phyloP scores from a whole-genome alignment of 2,329 filamentous ascomycete genomes.

The Phaeoacremonium minimum region DNA sequence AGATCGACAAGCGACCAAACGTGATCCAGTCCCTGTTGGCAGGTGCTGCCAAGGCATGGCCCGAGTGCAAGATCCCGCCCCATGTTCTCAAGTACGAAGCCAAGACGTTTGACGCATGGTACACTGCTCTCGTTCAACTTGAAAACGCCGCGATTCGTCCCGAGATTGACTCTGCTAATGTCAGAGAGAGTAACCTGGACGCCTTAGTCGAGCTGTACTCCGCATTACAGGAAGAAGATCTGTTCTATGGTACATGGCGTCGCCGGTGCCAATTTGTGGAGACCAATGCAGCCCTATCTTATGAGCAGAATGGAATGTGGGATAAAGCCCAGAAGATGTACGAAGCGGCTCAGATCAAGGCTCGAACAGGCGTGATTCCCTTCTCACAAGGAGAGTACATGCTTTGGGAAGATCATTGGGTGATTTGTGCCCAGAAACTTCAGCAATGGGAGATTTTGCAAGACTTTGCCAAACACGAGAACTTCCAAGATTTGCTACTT shows the following conservation, averaged over 20 bases:
- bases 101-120: constrained; percentile 95
- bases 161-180: constrained; percentile 74
- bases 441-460: constrained; percentile 98
- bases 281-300: constrained; percentile 93
- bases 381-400: constrained; percentile 98
- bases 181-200: constrained; percentile 92
- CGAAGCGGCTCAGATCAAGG: constrained; percentile 94
- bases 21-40: constrained; percentile 90
- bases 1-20: constrained; percentile 92
- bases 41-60: constrained; percentile 77
- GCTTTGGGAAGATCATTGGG: constrained; percentile 99
- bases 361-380: constrained; percentile 89
- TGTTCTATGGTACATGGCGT: constrained; percentile 97
- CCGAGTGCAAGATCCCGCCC: constrained; percentile 86
- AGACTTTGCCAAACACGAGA: constrained; percentile 98
- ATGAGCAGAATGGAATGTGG: constrained; percentile 99
- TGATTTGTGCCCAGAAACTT: constrained; percentile 93
- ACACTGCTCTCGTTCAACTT: constrained; percentile 84
- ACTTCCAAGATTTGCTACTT: constrained; percentile 91
- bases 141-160: constrained; percentile 86
- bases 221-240: constrained; percentile 85
- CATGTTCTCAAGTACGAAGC: constrained; percentile 95
- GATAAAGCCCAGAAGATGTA: constrained; percentile 98
- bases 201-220: constrained; percentile 93
- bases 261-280: constrained; percentile 94